Evolutionary conservation across 139 green algal species (phyloP), one percentile per base, ranked within the genome.

Genomic region (Tetratostichococcus sp.): DNA sequence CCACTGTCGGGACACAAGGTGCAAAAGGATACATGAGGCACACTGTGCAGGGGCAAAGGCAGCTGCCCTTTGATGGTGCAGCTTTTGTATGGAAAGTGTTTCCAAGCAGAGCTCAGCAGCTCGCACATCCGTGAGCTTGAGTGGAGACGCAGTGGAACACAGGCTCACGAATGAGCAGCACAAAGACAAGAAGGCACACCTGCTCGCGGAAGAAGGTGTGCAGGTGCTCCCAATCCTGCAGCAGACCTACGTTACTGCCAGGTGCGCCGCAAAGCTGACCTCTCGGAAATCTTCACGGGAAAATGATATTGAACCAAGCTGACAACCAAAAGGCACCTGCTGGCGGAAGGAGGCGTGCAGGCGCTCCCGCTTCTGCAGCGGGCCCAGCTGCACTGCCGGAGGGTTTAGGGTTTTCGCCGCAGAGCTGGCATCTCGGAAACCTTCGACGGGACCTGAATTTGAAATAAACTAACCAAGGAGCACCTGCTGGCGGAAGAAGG

Each of bases 191-290:
- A 50, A 50, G 39, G n/a, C n/a, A 17, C 21, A 92, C 71, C 62
- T 89, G n/a, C 16, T 88, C 25, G 69, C 87, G 76, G 86, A 87
- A 88, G 79, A 97, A 97, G 3, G 80, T 79, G 25, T 77, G 75
- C 57, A 97, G 79, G 87, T 97, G 93, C 5, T 86, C 89, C 0
- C 86, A 79, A 77, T 95, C 97, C 73, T 94, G 79, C 4, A 79
- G 70, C 0, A 92, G 90, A 0, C 85, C 83, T 5, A 92, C 67
- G 1, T 66, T 57, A 1, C 11, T 50, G 39, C 39, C 39, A 11
- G 39, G 6, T 2, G 22, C 2, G 50, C 14, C 50, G 22, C 50
- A 26, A 2, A 62, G 11, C 50, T 26, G 19, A 17, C 50, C 14
- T 28, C 17, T 14, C 14, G 39, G 8, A 22, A 50, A 50, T 22